A percentile compares a stretch with the other conserved stretches of the same genome.
Conservation (phyloP, 805 yeast species). For the Metschnikowia lochheadii region DNA sequence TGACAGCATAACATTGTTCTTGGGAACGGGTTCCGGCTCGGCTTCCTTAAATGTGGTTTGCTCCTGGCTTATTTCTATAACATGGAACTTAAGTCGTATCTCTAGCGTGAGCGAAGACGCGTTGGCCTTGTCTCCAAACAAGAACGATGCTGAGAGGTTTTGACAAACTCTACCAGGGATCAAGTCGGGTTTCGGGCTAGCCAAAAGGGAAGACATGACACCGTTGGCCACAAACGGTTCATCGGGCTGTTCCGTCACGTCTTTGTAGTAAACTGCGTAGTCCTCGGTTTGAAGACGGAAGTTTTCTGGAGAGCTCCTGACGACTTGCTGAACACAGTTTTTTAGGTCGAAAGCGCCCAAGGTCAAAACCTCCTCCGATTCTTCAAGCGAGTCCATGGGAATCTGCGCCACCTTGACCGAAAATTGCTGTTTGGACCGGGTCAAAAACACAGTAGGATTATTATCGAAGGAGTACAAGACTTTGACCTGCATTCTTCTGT, state of each 20-base stretch:
- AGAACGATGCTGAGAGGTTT: slow-evolving; percentile 46
- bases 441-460: slow-evolving; percentile 39
- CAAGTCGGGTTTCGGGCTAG: slow-evolving; percentile 21
- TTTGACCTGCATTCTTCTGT: slow-evolving; percentile 42
- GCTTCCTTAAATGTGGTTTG: slow-evolving; percentile 4
- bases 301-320: slow-evolving; percentile 40
- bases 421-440: slow-evolving; percentile 32
- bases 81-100: slow-evolving; percentile 48
- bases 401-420: slow-evolving; percentile 38
- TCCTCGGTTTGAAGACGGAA: slow-evolving; percentile 36
- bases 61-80: slow-evolving; percentile 23
- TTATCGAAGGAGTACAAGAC: slow-evolving; percentile 43
- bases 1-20: not conserved
- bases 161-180: slow-evolving; percentile 57
- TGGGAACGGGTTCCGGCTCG: slow-evolving; percentile 6
- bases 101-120: slow-evolving; percentile 50
- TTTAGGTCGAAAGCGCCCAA: slow-evolving; percentile 42
- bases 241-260: slow-evolving; percentile 45
- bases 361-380: slow-evolving; percentile 28
- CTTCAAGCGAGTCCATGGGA: slow-evolving; percentile 21
- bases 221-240: slow-evolving; percentile 46
- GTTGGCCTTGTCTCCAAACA: slow-evolving; percentile 32
- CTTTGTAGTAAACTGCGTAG: slow-evolving; percentile 44
- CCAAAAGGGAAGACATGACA: slow-evolving; percentile 29
- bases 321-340: slow-evolving; percentile 35